Evolutionary conservation across 1,284 basidiomycete genomes (phyloP).

Genomic region (Rhodotorula glutinis): DNA sequence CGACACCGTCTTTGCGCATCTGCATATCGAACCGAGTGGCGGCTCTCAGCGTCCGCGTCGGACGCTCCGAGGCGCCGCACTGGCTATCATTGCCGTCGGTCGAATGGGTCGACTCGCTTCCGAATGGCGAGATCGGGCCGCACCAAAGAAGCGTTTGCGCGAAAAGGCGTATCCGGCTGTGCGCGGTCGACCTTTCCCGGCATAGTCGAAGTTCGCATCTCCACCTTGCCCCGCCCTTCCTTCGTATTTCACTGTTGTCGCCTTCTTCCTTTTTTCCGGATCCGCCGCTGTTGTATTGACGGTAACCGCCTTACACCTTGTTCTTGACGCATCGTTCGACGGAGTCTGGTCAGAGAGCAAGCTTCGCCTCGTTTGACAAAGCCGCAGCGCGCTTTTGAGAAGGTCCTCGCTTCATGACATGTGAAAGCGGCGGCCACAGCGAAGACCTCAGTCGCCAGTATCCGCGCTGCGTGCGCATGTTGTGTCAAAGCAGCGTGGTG

Average conservation of each 20-base stretch:
- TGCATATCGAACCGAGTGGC: constrained; percentile 7
- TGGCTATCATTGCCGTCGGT: constrained; percentile 33
- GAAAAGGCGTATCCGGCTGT: constrained; percentile 38
- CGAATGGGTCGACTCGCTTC: constrained; percentile 36
- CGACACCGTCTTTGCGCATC: constrained; percentile 2
- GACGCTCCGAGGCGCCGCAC: constrained; percentile 29
- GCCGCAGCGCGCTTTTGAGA: too few relatives aligned
- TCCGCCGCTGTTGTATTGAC: too few relatives aligned
- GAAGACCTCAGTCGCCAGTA: too few relatives aligned
- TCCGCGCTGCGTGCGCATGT: too few relatives aligned
- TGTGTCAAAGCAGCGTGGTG: too few relatives aligned
- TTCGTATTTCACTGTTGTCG: not conserved
- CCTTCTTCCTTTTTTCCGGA: not conserved
- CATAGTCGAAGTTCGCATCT: not conserved
- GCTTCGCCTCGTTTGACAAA: too few relatives aligned
- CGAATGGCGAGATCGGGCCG: constrained; percentile 30
- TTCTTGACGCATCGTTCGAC: too few relatives aligned
- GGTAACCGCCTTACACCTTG: too few relatives aligned
- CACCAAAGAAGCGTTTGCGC: constrained; percentile 31
- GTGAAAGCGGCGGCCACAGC: too few relatives aligned
- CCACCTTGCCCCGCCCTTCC: not conserved
- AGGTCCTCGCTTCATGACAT: too few relatives aligned
- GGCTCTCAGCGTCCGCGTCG: not conserved
- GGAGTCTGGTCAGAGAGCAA: too few relatives aligned
- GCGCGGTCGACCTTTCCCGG: constrained; percentile 37